Evolutionary conservation across 1,284 basidiomycete genomes (phyloP), one percentile per base, ranked within the genome.

Genomic region (Irpex lacteus): DNA sequence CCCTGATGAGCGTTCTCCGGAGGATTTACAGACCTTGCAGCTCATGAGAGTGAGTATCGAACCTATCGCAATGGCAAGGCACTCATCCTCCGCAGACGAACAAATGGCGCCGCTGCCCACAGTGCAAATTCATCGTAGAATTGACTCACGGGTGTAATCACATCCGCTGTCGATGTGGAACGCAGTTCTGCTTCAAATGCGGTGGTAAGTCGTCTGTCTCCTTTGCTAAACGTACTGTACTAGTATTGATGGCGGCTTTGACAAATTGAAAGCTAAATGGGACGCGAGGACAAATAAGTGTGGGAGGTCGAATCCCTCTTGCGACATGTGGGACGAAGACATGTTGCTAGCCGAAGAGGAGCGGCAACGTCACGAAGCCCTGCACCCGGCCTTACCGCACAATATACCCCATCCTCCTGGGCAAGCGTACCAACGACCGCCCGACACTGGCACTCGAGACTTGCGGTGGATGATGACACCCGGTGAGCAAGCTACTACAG

Each of bases 311-410:
- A 56, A 34, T 36, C 54, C 54, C 7, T 36, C 54, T 1, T 80
- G 79, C 64, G 72, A 73, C 1, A 69, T 79, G 3, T 80, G 78
- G 78, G 78, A 80, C 60, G 78, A 80, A 58, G 72, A 77, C 11
- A 76, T 77, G 73, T 67, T 80, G 0, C 69, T 80, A 18, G 78
- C 77, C 60, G 73, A 72, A 61, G 72, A 72, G 5, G 78, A 78
- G 65, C 69, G 77, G 8, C 61, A 66, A 44, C 70, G 26, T 26
- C 26, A 74, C 13, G 71, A 72, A 61, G 55, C 37, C 21, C 52
- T 53, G 19, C 50, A 50, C 37, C 13, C 60, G 57, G 60, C 56
- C 19, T 18, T 57, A 59, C n/a, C 11, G 11, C n/a, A 9, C 8
- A 8, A 13, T 52, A 18, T 52, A 19, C 50, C 8, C 11, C n/a